Conservation (phyloP, 257 asterid species). For the Apocynum venetum region DNA sequence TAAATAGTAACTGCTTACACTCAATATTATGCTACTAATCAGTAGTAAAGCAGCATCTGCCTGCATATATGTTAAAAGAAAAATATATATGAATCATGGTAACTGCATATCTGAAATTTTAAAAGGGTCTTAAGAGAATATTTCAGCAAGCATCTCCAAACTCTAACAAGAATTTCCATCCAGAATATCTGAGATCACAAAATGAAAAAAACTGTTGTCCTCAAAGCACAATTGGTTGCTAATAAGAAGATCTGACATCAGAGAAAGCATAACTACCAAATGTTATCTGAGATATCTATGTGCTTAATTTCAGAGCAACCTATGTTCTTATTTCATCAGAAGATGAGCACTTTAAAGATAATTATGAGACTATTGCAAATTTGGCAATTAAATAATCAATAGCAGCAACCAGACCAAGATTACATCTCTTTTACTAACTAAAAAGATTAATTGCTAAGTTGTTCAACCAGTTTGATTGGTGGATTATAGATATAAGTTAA, state of each 20-base stretch:
- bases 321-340: not conserved
- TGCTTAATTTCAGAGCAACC: not conserved
- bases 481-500: not conserved
- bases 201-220: not conserved
- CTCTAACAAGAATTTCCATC: not conserved
- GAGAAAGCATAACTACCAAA: not conserved
- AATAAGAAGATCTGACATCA: not conserved
- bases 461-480: not conserved
- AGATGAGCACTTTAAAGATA: not conserved
- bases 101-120: not conserved
- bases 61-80: conserved; percentile 40
- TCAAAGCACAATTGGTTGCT: not conserved
- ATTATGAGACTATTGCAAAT: not conserved
- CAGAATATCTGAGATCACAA: not conserved
- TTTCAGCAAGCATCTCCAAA: not conserved
- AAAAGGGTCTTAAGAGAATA: not conserved
- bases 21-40: conserved; percentile 58
- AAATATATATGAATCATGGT: not conserved
- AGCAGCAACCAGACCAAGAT: not conserved
- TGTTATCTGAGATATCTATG: not conserved
- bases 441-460: conserved; percentile 5
- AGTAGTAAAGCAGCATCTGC: conserved; percentile 82
- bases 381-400: not conserved
- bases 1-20: conserved; percentile 40
- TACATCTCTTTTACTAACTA: conserved; percentile 12